Conservation (phyloP, 169 alveolate genomes). For the Fabrea salina region DNA sequence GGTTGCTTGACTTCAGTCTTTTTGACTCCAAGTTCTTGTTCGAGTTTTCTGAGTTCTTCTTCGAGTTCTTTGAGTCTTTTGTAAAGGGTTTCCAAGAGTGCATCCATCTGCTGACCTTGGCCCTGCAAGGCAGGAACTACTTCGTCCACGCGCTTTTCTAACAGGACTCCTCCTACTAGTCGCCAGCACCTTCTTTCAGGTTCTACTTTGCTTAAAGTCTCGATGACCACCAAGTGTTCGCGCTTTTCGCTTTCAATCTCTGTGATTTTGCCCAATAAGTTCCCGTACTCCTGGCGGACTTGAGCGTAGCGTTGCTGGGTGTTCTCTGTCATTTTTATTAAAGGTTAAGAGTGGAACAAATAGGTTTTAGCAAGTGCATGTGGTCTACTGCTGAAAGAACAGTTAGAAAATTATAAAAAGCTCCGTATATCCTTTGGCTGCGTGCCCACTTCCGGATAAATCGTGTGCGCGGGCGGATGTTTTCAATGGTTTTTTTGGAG, state of each 20-base stretch:
- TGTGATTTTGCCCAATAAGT: neutral
- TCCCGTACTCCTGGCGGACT: slow-evolving; percentile 7
- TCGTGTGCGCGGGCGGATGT: no score
- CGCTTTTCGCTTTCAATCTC: slow-evolving; percentile 28
- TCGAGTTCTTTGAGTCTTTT: slow-evolving; percentile 15
- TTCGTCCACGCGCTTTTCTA: slow-evolving; percentile 87
- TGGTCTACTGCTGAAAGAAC: no score
- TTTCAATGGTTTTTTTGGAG: no score
- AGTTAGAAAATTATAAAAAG: no score
- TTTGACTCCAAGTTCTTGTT: slow-evolving; percentile 18
- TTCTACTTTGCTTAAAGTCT: slow-evolving; percentile 83
- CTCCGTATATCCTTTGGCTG: no score
- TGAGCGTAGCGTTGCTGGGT: slow-evolving; percentile 12
- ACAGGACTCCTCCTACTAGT: slow-evolving; percentile 89
- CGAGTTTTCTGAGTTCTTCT: neutral
- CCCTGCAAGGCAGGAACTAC: slow-evolving; percentile 83
- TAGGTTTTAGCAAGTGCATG: no score
- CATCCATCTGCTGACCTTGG: slow-evolving; percentile 64
- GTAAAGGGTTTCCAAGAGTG: neutral
- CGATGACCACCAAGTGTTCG: slow-evolving; percentile 67
- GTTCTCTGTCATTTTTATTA: slow-evolving; percentile 7
- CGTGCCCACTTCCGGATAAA: no score
- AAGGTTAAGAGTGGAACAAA: no score
- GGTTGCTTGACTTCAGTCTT: slow-evolving; percentile 10
- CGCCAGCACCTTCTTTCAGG: slow-evolving; percentile 86